Evolutionary conservation across 768 basidiomycete species (phyloP).

Genomic region (Boletellus ananiceps): DNA sequence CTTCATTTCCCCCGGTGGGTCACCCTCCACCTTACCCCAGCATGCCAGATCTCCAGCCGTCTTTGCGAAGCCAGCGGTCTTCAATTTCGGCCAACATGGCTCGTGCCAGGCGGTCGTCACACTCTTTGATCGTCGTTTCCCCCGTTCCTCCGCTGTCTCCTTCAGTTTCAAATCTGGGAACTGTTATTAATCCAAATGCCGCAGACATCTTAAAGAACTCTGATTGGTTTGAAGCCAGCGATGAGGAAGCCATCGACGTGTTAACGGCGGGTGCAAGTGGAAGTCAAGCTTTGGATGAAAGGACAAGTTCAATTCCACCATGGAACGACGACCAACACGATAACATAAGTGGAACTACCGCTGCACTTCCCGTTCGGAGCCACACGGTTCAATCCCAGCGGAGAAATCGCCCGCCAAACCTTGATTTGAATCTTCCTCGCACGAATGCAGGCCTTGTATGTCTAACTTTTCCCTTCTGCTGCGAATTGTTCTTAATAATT

Average conservation of each 20-base stretch:
- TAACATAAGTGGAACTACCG: slow-evolving; percentile 13
- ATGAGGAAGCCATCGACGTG: slow-evolving; percentile 82
- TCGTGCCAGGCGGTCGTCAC: slow-evolving; percentile 49
- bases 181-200: slow-evolving; percentile 32
- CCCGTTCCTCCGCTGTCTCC: slow-evolving; percentile 32
- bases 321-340: slow-evolving; percentile 25
- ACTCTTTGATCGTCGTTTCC: slow-evolving; percentile 54
- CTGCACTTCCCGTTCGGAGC: slow-evolving; percentile 29
- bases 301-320: slow-evolving; percentile 54
- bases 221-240: slow-evolving; percentile 77
- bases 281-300: slow-evolving; percentile 76
- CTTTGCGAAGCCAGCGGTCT: slow-evolving; percentile 39
- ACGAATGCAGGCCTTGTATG: slow-evolving; percentile 31
- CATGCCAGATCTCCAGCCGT: slow-evolving; percentile 29
- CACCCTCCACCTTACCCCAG: slow-evolving; percentile 64
- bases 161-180: slow-evolving; percentile 34
- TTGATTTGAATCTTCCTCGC: slow-evolving; percentile 52
- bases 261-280: slow-evolving; percentile 80
- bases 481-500: slow-evolving; percentile 59
- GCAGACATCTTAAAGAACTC: slow-evolving; percentile 44
- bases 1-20: slow-evolving; percentile 35
- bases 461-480: slow-evolving; percentile 51
- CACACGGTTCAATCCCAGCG: slow-evolving; percentile 32
- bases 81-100: slow-evolving; percentile 39
- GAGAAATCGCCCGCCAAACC: slow-evolving; percentile 60